Evolutionary conservation across 2,329 filamentous ascomycete species (phyloP), one percentile per base, ranked within the genome.

Genomic region (Cyclaneusma minus): DNA sequence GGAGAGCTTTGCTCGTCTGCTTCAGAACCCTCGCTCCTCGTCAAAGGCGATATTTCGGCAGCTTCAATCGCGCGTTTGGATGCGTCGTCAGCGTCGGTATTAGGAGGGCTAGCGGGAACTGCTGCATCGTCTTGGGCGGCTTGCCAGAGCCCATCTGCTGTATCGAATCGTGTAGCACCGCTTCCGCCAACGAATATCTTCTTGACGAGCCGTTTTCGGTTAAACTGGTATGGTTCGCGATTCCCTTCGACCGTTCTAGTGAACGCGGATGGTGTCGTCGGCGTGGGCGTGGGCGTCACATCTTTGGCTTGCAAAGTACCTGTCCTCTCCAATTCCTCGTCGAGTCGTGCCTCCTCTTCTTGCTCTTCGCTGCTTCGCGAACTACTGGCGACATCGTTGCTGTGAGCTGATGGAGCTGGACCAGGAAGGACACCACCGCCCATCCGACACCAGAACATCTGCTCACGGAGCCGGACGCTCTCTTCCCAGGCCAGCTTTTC

Each of bases 391-490:
- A 29, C n/a, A 10, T 43, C n/a, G 10, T 24, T 11, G 10, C 14
- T 24, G 20, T 41, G 35, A 11, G 25, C 24, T 42, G 35, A 12
- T 44, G 39, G 9, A 20, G 31, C 15, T 10, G 19, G 14, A 21
- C 21, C 29, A 2, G 87, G 89, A 8, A 95, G 56, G 3, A 98
- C 83, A 9, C 89, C 89, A 15, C 85, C 89, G 14, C 87, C 87
- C 27, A 98, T 71, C 29, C 89, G 69, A 26, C 81, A 72, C 89
- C 89, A 98, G 48, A 98, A 98, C 79, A 98, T 93, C 40, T 87
- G 75, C 49, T 98, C 89, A 26, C 89, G 66, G 24, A 95, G 54
- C 16, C 78, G 70, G 7, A 94, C 79, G 30, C 83, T 83, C 56
- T 98, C 89, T 47, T 95, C 87, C 89, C 89, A 98, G 0, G 84